A percentile compares a stretch with the other conserved stretches of the same genome.
phyloP scores from a whole-genome alignment of 1,139 yeast genomes.

The Kurtzmaniella quercitrusa region DNA sequence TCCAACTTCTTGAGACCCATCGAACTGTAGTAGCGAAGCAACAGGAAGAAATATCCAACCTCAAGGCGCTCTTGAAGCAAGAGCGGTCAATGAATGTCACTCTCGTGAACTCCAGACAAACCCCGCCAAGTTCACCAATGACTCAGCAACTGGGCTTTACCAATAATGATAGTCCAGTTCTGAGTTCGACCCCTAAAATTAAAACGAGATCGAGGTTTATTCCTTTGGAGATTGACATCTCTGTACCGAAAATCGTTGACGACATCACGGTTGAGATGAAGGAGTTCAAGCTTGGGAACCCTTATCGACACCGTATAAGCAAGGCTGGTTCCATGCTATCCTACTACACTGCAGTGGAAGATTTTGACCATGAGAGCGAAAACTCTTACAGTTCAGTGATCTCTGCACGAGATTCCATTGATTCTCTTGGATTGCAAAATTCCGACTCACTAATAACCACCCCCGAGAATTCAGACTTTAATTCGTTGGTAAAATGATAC shows the following conservation, averaged over 20 bases:
- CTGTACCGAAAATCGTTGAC: background rate
- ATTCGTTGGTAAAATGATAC: background rate
- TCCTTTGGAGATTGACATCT: constrained; percentile 9
- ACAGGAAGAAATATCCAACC: constrained; percentile 24
- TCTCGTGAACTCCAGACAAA: constrained; percentile 3
- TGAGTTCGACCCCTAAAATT: background rate
- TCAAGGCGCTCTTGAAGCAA: constrained; percentile 20
- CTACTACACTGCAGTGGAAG: background rate
- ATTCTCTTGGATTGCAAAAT: background rate
- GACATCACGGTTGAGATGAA: background rate
- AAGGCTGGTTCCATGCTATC: background rate
- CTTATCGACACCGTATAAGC: background rate
- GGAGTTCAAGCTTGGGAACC: constrained; percentile 1
- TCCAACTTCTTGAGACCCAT: constrained; percentile 23
- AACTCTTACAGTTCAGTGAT: background rate
- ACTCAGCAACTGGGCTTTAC: background rate
- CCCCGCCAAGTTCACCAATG: constrained; percentile 3
- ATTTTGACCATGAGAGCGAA: background rate
- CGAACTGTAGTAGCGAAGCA: constrained; percentile 22
- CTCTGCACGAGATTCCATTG: background rate
- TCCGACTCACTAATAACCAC: background rate
- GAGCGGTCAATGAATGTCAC: constrained; percentile 15
- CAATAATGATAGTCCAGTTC: background rate
- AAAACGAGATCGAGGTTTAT: constrained; percentile 7
- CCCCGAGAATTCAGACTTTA: background rate